These are phyloP conservation scores for Nyssa sinensis DNA, from an alignment of 148 eudicot species.

Conservation along the genomic window DNA sequence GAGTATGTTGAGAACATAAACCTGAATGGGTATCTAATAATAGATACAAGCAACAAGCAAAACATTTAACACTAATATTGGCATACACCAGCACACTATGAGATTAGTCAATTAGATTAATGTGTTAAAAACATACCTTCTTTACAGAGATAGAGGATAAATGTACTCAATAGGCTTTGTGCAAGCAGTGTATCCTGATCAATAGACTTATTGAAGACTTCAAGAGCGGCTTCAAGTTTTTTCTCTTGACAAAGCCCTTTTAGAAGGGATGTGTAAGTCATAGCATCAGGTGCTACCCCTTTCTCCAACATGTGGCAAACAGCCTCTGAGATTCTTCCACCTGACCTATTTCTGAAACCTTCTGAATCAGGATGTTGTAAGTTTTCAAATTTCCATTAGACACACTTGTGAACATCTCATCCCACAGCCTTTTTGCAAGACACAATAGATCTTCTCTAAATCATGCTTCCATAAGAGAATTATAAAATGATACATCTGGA, in stretches of 20 bases:
- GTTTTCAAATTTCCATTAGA: conserved; percentile 57
- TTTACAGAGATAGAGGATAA: conserved; percentile 58
- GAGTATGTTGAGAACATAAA: too few relatives aligned
- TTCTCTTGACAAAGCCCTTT: conserved; percentile 64
- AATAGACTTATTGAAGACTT: conserved; percentile 52
- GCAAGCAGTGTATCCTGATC: conserved; percentile 53
- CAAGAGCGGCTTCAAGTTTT: conserved; percentile 47
- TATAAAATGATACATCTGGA: conserved; percentile 68
- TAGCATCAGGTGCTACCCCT: conserved; percentile 48
- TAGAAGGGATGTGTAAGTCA: conserved; percentile 53
- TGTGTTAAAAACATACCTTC: conserved; percentile 44
- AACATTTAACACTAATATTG: too few relatives aligned
- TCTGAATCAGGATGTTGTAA: conserved; percentile 59
- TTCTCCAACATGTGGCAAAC: conserved; percentile 56
- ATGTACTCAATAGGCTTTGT: conserved; percentile 36
- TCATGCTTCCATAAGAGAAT: conserved; percentile 77
- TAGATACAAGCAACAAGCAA: background rate
- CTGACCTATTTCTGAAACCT: conserved; percentile 52
- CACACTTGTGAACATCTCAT: conserved; percentile 87
- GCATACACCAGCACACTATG: too few relatives aligned
- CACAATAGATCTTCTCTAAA: conserved; percentile 78
- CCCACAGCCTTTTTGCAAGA: conserved; percentile 93
- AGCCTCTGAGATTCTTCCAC: conserved; percentile 57
- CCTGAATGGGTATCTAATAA: background rate
- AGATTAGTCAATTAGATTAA: background rate